These are phyloP conservation scores for Cyclotella cryptica DNA, from an alignment of 108 stramenopile species.

Conservation along the genomic window DNA sequence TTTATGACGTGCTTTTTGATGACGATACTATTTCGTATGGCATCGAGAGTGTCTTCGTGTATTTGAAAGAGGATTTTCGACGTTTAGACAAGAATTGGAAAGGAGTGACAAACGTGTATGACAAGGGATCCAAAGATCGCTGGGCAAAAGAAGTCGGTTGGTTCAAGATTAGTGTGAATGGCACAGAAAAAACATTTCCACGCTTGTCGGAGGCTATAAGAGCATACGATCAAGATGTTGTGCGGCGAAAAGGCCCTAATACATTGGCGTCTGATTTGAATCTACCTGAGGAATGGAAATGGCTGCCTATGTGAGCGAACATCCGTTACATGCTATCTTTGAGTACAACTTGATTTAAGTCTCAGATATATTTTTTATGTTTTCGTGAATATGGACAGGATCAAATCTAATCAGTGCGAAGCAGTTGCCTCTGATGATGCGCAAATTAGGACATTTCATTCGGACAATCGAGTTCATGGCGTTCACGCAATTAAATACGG, in stretches of 20 bases:
- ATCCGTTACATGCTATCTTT: neutral
- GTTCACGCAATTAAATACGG: neutral
- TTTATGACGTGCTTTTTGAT: slow-evolving; percentile 12
- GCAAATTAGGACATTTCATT: neutral
- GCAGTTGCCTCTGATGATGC: neutral
- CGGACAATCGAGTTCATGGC: no score
- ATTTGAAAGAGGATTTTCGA: slow-evolving; percentile 7
- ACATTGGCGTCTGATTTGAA: slow-evolving; percentile 16
- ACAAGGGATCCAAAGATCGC: slow-evolving; percentile 5
- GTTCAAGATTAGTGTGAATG: slow-evolving; percentile 5
- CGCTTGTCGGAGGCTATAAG: slow-evolving; percentile 12
- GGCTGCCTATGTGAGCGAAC: neutral
- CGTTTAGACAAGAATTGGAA: slow-evolving; percentile 5
- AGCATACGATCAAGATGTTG: slow-evolving; percentile 13
- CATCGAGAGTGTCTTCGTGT: neutral
- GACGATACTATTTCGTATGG: neutral
- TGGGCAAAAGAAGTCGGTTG: slow-evolving; percentile 21
- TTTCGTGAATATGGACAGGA: neutral
- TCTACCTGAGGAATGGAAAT: slow-evolving; percentile 19
- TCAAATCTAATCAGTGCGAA: neutral
- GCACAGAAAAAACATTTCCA: slow-evolving; percentile 3
- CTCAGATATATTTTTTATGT: neutral
- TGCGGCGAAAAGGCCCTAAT: slow-evolving; percentile 2
- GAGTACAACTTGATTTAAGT: neutral
- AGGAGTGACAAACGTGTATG: slow-evolving; percentile 3